Evolutionary conservation across 306 rosid genomes (phyloP).

Genomic region (Geum urbanum): DNA sequence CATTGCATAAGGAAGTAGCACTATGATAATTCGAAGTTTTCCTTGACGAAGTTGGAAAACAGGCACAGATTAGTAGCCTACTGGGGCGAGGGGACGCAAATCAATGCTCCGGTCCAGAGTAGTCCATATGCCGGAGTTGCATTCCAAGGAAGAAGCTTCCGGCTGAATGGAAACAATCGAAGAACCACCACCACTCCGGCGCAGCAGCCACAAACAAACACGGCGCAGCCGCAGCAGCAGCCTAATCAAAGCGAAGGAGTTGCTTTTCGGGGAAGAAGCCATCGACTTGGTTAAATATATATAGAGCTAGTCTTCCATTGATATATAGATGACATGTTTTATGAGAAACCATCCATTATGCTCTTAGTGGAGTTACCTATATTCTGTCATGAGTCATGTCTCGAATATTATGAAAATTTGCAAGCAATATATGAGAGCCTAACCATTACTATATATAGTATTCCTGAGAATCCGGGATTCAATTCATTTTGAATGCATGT

Average conservation of each 20-base stretch:
- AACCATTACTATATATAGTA: no score
- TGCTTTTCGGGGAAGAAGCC: constrained; percentile 51
- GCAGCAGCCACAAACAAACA: constrained; percentile 22
- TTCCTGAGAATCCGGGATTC: background rate
- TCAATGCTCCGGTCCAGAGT: constrained; percentile 58
- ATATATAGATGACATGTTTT: no score
- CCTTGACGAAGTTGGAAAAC: constrained; percentile 27
- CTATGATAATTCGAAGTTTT: background rate
- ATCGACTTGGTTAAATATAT: constrained; percentile 20
- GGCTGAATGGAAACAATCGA: constrained; percentile 38
- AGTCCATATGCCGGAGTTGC: constrained; percentile 52
- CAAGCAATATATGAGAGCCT: no score
- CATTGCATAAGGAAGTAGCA: background rate
- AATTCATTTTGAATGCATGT: background rate
- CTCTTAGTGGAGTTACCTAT: background rate
- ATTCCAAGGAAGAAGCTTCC: constrained; percentile 60
- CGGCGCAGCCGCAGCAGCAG: constrained; percentile 17
- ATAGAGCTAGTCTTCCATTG: no score
- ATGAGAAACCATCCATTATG: no score
- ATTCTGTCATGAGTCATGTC: no score
- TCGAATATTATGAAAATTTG: no score
- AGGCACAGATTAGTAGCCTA: constrained; percentile 64
- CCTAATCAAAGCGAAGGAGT: constrained; percentile 26
- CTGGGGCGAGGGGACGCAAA: constrained; percentile 71
- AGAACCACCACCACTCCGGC: constrained; percentile 19